Evolutionary conservation across 139 green algal genomes (phyloP).

Genomic region (Coelastrella sp.): DNA sequence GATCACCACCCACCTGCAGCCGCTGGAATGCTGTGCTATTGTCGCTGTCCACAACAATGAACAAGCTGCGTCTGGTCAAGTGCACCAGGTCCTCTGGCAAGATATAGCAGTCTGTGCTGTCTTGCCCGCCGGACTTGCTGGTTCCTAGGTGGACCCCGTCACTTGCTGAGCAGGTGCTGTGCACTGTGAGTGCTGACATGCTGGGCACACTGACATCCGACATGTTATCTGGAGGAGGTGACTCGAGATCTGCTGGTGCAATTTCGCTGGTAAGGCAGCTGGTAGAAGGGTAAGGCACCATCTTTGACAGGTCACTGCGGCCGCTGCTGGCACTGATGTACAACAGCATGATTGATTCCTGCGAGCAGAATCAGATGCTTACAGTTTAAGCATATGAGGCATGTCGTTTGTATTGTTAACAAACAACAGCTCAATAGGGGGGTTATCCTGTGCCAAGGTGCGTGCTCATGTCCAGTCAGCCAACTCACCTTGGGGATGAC

Average conservation of each 20-base stretch:
- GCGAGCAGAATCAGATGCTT: background rate
- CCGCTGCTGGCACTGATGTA: conserved; percentile 50
- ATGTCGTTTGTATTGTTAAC: background rate
- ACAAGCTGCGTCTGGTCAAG: conserved; percentile 63
- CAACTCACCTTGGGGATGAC: conserved; percentile 51
- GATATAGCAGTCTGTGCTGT: conserved; percentile 49
- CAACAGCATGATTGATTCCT: conserved; percentile 60
- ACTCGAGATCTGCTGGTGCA: conserved; percentile 39
- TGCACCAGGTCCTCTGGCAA: conserved; percentile 68
- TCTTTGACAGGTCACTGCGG: background rate
- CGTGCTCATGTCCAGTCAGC: background rate
- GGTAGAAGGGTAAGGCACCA: conserved; percentile 36
- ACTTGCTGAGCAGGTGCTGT: background rate
- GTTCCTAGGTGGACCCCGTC: conserved; percentile 30
- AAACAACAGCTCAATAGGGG: background rate
- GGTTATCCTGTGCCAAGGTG: background rate
- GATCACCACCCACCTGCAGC: conserved; percentile 48
- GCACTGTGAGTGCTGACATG: conserved; percentile 40
- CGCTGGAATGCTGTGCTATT: conserved; percentile 41
- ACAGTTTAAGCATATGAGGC: background rate
- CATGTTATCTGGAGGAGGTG: conserved; percentile 40
- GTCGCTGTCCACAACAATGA: conserved; percentile 75
- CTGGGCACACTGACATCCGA: conserved; percentile 39
- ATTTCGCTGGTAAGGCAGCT: conserved; percentile 50
- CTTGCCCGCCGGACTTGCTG: background rate